A percentile compares a stretch with the other conserved stretches of the same genome.
Evolutionary conservation across 208 protist genomes (phyloP).

Genomic region (Leptomonas seymouri): DNA sequence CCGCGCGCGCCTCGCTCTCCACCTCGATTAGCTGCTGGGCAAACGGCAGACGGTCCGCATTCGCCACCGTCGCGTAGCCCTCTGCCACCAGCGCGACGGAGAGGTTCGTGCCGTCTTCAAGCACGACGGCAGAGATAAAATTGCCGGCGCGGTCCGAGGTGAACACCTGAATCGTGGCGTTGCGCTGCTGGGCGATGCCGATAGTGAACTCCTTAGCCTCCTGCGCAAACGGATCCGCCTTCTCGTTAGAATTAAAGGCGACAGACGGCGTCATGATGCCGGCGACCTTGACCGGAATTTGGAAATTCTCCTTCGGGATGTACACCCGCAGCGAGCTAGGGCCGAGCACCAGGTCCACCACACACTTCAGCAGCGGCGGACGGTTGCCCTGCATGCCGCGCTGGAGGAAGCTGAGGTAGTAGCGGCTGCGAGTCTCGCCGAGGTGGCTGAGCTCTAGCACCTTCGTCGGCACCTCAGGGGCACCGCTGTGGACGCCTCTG

Average conservation of each 20-base stretch:
- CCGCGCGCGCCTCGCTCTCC: conserved; percentile 56
- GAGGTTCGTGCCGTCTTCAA: conserved; percentile 75
- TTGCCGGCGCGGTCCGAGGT: conserved; percentile 84
- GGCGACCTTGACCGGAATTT: conserved; percentile 85
- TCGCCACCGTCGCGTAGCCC: conserved; percentile 79
- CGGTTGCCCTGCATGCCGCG: conserved; percentile 87
- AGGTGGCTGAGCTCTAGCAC: conserved; percentile 85
- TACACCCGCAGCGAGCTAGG: conserved; percentile 86
- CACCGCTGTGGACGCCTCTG: conserved; percentile 57
- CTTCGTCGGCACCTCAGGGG: conserved; percentile 44
- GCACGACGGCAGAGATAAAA: conserved; percentile 74
- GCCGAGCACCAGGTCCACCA: conserved; percentile 84
- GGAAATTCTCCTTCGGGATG: conserved; percentile 88
- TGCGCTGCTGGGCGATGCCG: conserved; percentile 69
- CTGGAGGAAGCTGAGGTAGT: conserved; percentile 91
- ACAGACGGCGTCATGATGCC: conserved; percentile 79
- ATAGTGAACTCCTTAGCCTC: conserved; percentile 81
- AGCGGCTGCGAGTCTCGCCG: conserved; percentile 72
- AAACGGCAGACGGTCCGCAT: conserved; percentile 77
- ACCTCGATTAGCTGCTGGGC: conserved; percentile 74
- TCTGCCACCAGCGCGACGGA: conserved; percentile 70
- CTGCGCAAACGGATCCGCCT: conserved; percentile 69
- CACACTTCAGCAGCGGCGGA: conserved; percentile 66
- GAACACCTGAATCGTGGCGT: conserved; percentile 87
- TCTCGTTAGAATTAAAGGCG: conserved; percentile 38